These are phyloP conservation scores for Sphagnum fallax DNA, from an alignment of 228 moss, liverwort and hornwort genomes.

Conservation along the genomic window DNA sequence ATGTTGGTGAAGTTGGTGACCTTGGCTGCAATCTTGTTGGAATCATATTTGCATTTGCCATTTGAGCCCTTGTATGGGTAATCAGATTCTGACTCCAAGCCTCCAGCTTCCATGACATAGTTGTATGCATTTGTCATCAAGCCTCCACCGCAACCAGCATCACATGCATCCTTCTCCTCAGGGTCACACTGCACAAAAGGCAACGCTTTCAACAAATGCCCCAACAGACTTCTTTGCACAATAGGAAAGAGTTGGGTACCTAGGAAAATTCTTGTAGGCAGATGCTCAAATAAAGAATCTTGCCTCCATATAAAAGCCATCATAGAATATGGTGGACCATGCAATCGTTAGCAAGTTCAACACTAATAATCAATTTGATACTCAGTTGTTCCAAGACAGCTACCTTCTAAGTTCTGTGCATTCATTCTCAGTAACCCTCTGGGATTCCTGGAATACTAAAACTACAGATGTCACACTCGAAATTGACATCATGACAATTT, in stretches of 20 bases:
- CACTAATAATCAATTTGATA: no score
- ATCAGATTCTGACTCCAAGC: constrained; percentile 68
- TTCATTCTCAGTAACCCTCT: no score
- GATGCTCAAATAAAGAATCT: no score
- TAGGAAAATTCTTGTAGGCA: no score
- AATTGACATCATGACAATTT: no score
- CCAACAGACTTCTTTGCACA: background rate
- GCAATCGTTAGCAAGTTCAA: no score
- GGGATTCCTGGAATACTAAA: no score
- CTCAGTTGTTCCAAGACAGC: no score
- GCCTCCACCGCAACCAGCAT: constrained; percentile 84
- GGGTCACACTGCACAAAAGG: constrained; percentile 69
- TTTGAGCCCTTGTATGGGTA: constrained; percentile 80
- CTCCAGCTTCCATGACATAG: constrained; percentile 79
- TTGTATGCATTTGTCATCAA: constrained; percentile 92
- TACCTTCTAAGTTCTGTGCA: no score
- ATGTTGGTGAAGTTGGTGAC: constrained; percentile 84
- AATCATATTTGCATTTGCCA: constrained; percentile 61
- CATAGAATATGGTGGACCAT: no score
- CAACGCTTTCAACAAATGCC: background rate
- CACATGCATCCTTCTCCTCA: constrained; percentile 58
- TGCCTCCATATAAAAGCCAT: no score
- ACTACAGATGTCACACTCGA: no score
- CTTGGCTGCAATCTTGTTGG: constrained; percentile 70
- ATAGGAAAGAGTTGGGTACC: background rate